Evolutionary conservation across 2,329 filamentous ascomycete genomes (phyloP), one percentile per base, ranked within the genome.

Genomic region (Hypoxylon sp.): DNA sequence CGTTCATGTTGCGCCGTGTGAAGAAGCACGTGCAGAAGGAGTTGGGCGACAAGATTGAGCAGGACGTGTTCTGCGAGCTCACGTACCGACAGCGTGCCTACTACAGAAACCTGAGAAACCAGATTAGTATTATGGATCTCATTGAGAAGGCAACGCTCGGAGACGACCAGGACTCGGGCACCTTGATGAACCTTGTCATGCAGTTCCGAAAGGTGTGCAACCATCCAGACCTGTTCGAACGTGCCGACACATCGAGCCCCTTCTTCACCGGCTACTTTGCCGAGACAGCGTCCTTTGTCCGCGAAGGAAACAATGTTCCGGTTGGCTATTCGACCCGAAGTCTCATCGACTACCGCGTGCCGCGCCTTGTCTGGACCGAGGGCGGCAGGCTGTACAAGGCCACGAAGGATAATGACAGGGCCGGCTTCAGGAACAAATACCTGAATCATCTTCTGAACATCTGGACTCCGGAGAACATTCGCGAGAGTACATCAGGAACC

Each of bases 21-120:
- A 99, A 99, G 87, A 98, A 98, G 80, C 94, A 99, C 74, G 95
- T 99, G 46, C 95, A 99, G 75, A 97, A 98, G 76, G 95, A 99
- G 75, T 86, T 99, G 45, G 95, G 95, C 42, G 95, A 99, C 84
- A 99, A 99, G 86, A 96, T 98, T 58, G 95, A 99, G 75, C 81
- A 92, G 61, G 95, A 99, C 69, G 86, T 99, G 57, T 98, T 94
- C 84, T 99, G 95, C 74, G 89, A 99, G 68, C 85, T 99, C 62
- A 98, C 95, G 0, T 98, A 98, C 75, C 89, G 95, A 66, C 95
- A 99, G 75, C 88, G 95, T 26, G 93, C 93, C 13, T 92, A 96
- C 77, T 99, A 99, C 76, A 84, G 87, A 67, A 97, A 92, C 69
- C 80, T 99, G 40, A 88, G 95, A 47, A 97, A 97, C 78, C 95